Evolutionary conservation across 805 yeast species (phyloP), one percentile per base, ranked within the genome.

Genomic region (Lipomyces starkeyi): DNA sequence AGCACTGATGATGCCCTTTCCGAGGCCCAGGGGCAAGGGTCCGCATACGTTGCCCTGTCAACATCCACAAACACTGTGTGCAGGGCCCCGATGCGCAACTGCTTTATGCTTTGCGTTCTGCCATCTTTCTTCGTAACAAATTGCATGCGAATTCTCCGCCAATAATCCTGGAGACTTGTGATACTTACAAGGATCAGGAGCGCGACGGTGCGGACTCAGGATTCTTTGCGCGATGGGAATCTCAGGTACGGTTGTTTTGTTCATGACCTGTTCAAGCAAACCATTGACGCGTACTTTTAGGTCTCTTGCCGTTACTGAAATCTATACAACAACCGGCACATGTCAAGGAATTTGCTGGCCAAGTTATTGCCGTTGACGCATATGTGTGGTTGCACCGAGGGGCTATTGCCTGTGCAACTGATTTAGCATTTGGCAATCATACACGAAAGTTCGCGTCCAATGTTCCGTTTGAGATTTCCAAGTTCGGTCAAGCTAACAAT

Each of bases 351-450:
- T 91, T 87, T 76, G 79, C 86, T 14, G 97, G 97, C 0, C 83
- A 88, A 52, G 71, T 61, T 11, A 63, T 74, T 17, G 99, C 97
- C 0, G 88, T 95, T n/a, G 99, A 95, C 76, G 93, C 97, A 0
- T 95, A 92, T 75, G 93, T 97, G 0, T 95, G 99, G 99, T 84
- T 95, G 4, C 99, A 95, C 78, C 86, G 91, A 71, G 93, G 95
- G 3, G 88, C 91, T 2, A 85, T 88, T 61, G 81, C 91, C 20
- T 93, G 98, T 78, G 90, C 98, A 0, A 86, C 85, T 78, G 97
- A 95, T 61, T 80, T 95, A 59, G 91, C 92, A 8, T 81, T 85
- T 62, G 91, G 86, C 11, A 78, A 80, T 61, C 91, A 93, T 0
- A 91, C 98, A 0, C 81, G 74, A 40, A 70, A 69, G 73, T 71